Evolutionary conservation across 345 rosid genomes (phyloP), one percentile per base, ranked within the genome.

Genomic region (Balakata baccata): DNA sequence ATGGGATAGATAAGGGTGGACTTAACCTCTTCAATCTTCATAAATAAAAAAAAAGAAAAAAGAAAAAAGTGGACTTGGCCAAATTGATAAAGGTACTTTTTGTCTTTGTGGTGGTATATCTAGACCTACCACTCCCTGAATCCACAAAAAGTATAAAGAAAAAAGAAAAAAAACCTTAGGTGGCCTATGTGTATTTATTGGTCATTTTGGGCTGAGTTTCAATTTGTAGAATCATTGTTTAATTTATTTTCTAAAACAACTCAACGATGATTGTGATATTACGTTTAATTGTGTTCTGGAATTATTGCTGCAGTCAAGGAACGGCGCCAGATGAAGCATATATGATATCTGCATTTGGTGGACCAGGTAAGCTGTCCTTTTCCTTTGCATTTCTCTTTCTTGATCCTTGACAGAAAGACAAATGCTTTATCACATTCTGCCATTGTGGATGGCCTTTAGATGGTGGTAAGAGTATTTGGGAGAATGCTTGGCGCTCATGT

Each of bases 311-410:
- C 92, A 96, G 99, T 72, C 96, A 94, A 84, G 98, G 96, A 73
- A 82, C 83, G 22, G 87, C 81, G 70, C 99, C 99, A 9, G 99
- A 96, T 78, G 99, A 96, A 89, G 88, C 94, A 57, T 90, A 88
- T 83, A 96, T 96, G 99, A 84, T 88, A 76, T 90, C 99, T 13
- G 97, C 98, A 60, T 96, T 93, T 87, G 99, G 97, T 63, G 97
- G 99, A 68, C 81, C 81, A 69, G 98, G 99, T 96, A 68, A 73
- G 87, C 80, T 53, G 43, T 71, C 53, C 52, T 73, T 64, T 39
- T 45, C 47, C 58, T 3, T 11, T 39, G 1, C 11, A 13, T 22
- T 14, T 25, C 16, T 68, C 29, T 62, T 71, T 53, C 54, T 37
- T 11, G 22, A 13, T 25, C 7, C 25, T 34, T 75, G 25, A 56